phyloP scores from a whole-genome alignment of 1,284 basidiomycete genomes.

The Amylostereum areolatum region DNA sequence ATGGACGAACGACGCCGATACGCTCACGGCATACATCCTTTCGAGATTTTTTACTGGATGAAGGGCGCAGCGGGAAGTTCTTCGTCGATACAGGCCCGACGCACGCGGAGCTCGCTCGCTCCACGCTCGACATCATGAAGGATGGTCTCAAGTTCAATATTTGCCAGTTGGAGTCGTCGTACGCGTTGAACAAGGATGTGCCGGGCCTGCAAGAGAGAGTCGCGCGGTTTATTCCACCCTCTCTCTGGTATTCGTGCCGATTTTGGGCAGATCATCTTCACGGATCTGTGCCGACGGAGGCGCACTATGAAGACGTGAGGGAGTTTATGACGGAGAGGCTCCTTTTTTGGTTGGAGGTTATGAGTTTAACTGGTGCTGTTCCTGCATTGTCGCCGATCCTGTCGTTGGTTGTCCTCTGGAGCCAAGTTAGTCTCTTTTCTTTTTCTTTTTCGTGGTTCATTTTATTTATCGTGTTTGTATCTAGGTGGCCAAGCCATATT shows the following conservation, averaged over 20 bases:
- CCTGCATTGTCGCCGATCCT: background rate
- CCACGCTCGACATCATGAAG: conserved; percentile 1
- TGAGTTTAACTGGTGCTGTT: conserved; percentile 6
- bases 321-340: conserved; percentile 7
- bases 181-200: too few relatives aligned
- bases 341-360: conserved; percentile 14
- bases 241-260: conserved; percentile 9
- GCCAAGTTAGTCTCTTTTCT: background rate
- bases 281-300: background rate
- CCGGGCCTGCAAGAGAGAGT: background rate
- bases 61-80: background rate
- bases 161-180: conserved; percentile 5
- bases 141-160: conserved; percentile 11
- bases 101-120: conserved; percentile 2
- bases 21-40: conserved; percentile 10
- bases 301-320: background rate
- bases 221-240: background rate
- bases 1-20: background rate
- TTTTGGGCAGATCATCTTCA: conserved; percentile 12
- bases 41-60: conserved; percentile 7
- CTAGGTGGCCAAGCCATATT: background rate
- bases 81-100: conserved; percentile 2
- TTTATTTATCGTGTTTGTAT: background rate
- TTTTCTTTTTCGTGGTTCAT: background rate
- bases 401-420: background rate